phyloP scores from a whole-genome alignment of 2,329 filamentous ascomycete genomes.

The Clonostachys solani region DNA sequence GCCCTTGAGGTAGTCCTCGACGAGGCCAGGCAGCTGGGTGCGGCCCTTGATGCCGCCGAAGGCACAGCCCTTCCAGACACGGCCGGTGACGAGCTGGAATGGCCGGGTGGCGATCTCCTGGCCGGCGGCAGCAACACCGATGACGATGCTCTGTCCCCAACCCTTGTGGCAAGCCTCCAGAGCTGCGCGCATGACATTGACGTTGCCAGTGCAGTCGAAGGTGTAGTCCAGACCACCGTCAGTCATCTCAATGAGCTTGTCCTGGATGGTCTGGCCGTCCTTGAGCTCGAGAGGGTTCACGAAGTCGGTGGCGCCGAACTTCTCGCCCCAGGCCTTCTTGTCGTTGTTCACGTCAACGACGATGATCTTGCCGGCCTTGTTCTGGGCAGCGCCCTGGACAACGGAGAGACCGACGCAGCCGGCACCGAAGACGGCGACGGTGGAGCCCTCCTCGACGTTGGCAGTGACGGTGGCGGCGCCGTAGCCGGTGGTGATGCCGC shows the following conservation, averaged over 20 bases:
- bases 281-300: constrained; percentile 84
- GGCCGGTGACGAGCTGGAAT: constrained; percentile 97
- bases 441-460: constrained; percentile 84
- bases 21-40: constrained; percentile 81
- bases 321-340: constrained; percentile 89
- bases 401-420: constrained; percentile 95
- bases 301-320: constrained; percentile 96
- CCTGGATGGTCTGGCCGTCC: constrained; percentile 72
- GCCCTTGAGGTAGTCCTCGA: constrained; percentile 84
- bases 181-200: constrained; percentile 90
- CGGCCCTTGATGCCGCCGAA: constrained; percentile 99
- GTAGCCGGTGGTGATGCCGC: constrained; percentile 98
- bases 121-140: constrained; percentile 92
- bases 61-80: constrained; percentile 96
- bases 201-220: constrained; percentile 98
- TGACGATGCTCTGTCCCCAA: constrained; percentile 97
- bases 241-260: constrained; percentile 94
- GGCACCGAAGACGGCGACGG: constrained; percentile 88
- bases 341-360: constrained; percentile 72
- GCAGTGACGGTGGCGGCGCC: constrained; percentile 93
- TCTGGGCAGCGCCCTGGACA: constrained; percentile 86
- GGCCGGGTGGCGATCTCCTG: constrained; percentile 94
- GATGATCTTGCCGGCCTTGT: constrained; percentile 76
- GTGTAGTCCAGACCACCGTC: constrained; percentile 98
- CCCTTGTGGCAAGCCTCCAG: constrained; percentile 99